Conservation (phyloP, 1,284 basidiomycete species). For the Vanrija humicola region DNA sequence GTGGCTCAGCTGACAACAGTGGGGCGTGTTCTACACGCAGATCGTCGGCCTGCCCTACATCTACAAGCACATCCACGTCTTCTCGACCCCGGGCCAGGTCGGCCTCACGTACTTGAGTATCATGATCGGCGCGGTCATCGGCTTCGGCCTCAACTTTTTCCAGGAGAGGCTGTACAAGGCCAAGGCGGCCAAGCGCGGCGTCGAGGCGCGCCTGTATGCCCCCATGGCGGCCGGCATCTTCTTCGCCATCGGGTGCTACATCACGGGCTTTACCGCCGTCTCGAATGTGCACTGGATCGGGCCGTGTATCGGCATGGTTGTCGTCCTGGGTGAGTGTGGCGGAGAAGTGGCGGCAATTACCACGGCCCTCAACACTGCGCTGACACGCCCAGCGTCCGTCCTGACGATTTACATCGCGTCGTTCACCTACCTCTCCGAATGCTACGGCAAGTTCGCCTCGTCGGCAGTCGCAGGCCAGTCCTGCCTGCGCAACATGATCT, state of each 20-base stretch:
- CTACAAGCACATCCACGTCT: constrained; percentile 59
- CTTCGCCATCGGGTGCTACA: constrained; percentile 62
- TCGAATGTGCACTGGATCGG: constrained; percentile 34
- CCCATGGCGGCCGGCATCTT: constrained; percentile 63
- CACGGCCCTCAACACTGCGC: neutral
- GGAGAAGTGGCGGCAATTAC: neutral
- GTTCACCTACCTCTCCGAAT: constrained; percentile 31
- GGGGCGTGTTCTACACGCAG: constrained; percentile 70
- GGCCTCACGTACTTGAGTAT: constrained; percentile 61
- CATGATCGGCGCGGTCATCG: constrained; percentile 61
- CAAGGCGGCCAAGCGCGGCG: constrained; percentile 56
- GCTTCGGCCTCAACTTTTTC: constrained; percentile 58
- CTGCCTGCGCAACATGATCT: constrained; percentile 27
- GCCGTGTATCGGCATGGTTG: constrained; percentile 56
- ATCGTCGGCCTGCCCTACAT: constrained; percentile 64
- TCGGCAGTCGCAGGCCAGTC: constrained; percentile 25
- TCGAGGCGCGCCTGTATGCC: constrained; percentile 68
- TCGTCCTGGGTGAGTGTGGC: constrained; percentile 44
- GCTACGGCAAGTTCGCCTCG: constrained; percentile 25
- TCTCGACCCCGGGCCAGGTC: constrained; percentile 50
- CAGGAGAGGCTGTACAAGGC: constrained; percentile 66
- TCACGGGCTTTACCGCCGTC: constrained; percentile 44
- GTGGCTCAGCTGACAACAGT: constrained; percentile 36
- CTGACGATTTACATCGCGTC: constrained; percentile 34
- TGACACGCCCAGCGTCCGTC: constrained; percentile 2